Percentiles rank a stretch among this genome's conserved stretches.
phyloP scores from a whole-genome alignment of 352 stramenopile genomes.

The Lagenidium giganteum region DNA sequence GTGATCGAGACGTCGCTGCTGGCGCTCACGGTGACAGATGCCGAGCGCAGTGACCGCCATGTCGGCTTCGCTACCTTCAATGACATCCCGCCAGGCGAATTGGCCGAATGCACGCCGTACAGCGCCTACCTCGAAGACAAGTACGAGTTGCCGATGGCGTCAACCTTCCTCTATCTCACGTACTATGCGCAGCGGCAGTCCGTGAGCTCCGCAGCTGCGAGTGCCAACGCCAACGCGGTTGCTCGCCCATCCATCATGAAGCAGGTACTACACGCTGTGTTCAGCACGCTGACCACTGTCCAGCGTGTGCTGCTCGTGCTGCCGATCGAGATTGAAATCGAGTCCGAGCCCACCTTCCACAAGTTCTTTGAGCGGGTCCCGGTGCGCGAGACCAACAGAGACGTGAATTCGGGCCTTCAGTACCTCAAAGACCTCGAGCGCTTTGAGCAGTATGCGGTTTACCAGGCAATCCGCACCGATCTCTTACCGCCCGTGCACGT shows the following conservation, averaged over 20 bases:
- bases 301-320: slow-evolving; percentile 46
- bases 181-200: slow-evolving; percentile 52
- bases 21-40: slow-evolving; percentile 56
- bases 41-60: slow-evolving; percentile 35
- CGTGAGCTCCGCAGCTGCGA: neutral
- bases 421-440: too few species aligned
- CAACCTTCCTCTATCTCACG: slow-evolving; percentile 45
- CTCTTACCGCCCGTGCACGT: slow-evolving; percentile 38
- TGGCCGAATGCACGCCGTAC: slow-evolving; percentile 23
- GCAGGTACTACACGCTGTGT: slow-evolving; percentile 49
- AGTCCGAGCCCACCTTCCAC: slow-evolving; percentile 41
- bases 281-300: slow-evolving; percentile 33
- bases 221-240: neutral
- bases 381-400: neutral
- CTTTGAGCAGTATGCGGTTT: slow-evolving; percentile 32
- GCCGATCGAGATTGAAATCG: slow-evolving; percentile 35
- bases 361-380: too few species aligned
- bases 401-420: neutral
- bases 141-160: slow-evolving; percentile 41
- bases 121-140: slow-evolving; percentile 38
- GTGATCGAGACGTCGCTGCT: slow-evolving; percentile 76
- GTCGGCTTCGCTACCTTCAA: slow-evolving; percentile 68
- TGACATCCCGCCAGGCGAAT: slow-evolving; percentile 34
- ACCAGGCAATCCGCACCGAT: slow-evolving; percentile 23
- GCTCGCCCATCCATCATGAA: slow-evolving; percentile 37